Evolutionary conservation across 2,329 filamentous ascomycete species (phyloP), one percentile per base, ranked within the genome.

Genomic region (Fusarium mexicanum): DNA sequence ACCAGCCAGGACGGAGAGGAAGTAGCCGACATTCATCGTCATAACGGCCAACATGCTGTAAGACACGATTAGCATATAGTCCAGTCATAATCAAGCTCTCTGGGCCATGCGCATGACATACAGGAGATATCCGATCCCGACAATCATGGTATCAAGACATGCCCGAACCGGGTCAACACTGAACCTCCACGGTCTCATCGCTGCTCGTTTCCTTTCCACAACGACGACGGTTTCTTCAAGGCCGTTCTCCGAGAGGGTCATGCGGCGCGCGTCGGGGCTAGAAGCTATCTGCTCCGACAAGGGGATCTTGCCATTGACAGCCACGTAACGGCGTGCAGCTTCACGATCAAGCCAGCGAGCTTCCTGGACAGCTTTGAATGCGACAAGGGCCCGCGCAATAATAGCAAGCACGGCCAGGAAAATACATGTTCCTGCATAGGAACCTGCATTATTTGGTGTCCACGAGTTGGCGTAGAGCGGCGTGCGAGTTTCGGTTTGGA

Each of bases 1-100:
- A 41, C 94, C 94, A 2, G 87, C 91, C 12, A 96, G 87, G n/a
- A 95, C 88, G 0, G 93, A 95, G 62, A 94, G 83, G 81, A 96
- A 96, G 81, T 96, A 96, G 18, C 94, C 94, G 22, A 96, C 89
- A 77, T 96, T 96, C 85, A 94, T 90, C 3, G 93, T 95, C 94
- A 96, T 98, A 80, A 97, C 93, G 20, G 93, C 94, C 84, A 98
- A 85, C 95, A 98, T 98, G 68, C 95, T 98, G 60, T 11, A n/a
- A 17, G n/a, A 22, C 8, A 37, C 14, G 13, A 26, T 74, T 67
- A 47, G 57, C 61, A 53, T 65, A 58, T 26, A 69, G 53, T 29
- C 11, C 17, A 14, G 6, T 3, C 4, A 37, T 26, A 20, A 17
- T 41, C 20, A 26, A 35, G 14, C n/a, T 31, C 8, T 29, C 47